Conservation (phyloP, 306 rosid genomes). For the Cucumis sativus region DNA sequence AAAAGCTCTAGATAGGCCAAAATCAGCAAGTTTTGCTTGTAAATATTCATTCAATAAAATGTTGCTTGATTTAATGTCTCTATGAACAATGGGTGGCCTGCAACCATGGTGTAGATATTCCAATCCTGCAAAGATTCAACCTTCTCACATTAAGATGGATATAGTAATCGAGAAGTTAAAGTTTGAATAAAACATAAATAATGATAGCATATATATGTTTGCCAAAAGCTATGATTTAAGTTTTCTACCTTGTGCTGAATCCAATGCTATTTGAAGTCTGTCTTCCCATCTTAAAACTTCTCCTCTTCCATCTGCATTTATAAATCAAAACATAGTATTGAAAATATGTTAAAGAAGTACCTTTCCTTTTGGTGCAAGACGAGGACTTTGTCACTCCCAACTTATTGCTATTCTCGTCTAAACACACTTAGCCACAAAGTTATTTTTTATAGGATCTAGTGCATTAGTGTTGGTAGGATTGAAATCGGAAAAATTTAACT, state of each 20-base stretch:
- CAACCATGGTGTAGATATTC: not conserved
- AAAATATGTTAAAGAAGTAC: too few species aligned
- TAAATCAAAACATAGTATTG: too few species aligned
- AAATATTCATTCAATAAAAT: not conserved
- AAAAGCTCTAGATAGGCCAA: slow-evolving; percentile 2
- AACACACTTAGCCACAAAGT: too few species aligned
- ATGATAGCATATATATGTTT: too few species aligned
- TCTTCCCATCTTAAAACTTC: slow-evolving; percentile 1
- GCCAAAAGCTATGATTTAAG: too few species aligned
- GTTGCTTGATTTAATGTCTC: not conserved
- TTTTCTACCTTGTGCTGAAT: not conserved
- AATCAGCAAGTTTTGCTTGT: slow-evolving; percentile 1
- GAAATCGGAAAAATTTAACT: too few species aligned
- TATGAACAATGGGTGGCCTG: slow-evolving; percentile 2
- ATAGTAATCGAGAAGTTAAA: not conserved
- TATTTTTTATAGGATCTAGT: too few species aligned
- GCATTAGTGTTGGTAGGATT: too few species aligned
- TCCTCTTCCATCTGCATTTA: not conserved
- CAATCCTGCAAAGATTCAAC: not conserved
- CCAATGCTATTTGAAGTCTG: not conserved
- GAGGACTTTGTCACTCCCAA: too few species aligned
- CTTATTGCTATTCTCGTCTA: too few species aligned
- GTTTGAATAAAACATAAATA: too few species aligned
- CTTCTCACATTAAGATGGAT: not conserved
- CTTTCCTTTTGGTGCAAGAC: too few species aligned